Evolutionary conservation across 257 asterid species (phyloP).

Genomic region (Jacaranda copaia): DNA sequence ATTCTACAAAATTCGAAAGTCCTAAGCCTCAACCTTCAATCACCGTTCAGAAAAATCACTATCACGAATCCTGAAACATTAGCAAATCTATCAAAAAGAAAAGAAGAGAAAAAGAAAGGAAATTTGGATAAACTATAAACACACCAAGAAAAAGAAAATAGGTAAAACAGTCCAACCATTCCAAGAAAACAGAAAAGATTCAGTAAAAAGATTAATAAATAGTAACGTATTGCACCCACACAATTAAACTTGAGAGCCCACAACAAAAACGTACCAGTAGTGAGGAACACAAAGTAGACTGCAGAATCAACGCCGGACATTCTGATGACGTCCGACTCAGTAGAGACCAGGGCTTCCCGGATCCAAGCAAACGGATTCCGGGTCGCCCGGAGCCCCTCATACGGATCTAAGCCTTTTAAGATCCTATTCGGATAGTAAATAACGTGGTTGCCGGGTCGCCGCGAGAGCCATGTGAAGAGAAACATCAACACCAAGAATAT

Average conservation of each 20-base stretch:
- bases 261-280: conserved; percentile 57
- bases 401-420: conserved; percentile 76
- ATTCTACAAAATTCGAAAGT: background rate
- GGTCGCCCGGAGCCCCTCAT: conserved; percentile 59
- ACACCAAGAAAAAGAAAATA: background rate
- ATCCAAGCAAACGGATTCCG: conserved; percentile 92
- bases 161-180: background rate
- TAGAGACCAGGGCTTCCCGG: conserved; percentile 73
- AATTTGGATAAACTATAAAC: background rate
- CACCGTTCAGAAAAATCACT: conserved; percentile 14
- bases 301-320: conserved; percentile 96
- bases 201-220: background rate
- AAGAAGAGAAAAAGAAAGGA: background rate
- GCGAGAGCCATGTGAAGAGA: conserved; percentile 79
- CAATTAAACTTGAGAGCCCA: background rate
- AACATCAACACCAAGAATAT: conserved; percentile 72
- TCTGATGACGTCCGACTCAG: conserved; percentile 80
- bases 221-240: background rate
- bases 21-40: conserved; percentile 8
- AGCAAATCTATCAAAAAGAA: background rate
- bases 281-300: conserved; percentile 87
- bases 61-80: background rate
- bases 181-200: background rate
- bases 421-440: conserved; percentile 87
- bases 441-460: conserved; percentile 65